phyloP scores from a whole-genome alignment of 495 filamentous ascomycete genomes.

The Lophiotrema nucula region DNA sequence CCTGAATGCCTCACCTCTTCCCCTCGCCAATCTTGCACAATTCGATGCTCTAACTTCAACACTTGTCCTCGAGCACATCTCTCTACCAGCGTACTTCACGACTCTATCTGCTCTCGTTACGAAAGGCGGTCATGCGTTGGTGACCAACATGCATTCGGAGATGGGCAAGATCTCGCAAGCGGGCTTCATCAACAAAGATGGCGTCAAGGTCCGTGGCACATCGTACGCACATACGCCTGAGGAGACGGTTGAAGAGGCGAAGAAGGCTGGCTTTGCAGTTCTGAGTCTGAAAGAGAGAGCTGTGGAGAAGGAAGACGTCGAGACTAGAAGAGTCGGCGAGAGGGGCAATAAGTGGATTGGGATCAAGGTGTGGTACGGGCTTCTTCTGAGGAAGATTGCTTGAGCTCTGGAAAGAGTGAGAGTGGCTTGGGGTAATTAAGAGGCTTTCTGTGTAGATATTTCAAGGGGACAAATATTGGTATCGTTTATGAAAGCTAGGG shows the following conservation, averaged over 20 bases:
- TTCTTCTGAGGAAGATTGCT: conserved; percentile 52
- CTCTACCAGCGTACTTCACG: conserved; percentile 56
- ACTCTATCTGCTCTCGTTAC: conserved; percentile 49
- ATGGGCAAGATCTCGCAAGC: conserved; percentile 66
- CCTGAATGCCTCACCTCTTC: conserved; percentile 13
- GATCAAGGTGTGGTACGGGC: conserved; percentile 63
- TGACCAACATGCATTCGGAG: conserved; percentile 74
- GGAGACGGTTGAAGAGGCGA: conserved; percentile 58
- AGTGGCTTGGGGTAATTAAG: no score
- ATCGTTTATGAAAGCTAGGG: no score
- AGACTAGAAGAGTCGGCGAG: conserved; percentile 47
- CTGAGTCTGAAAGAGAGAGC: conserved; percentile 48
- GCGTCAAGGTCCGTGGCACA: conserved; percentile 57
- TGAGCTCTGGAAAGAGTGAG: conserved; percentile 2
- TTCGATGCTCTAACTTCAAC: conserved; percentile 59
- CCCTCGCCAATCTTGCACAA: conserved; percentile 14
- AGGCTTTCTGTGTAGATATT: no score
- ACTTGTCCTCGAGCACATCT: conserved; percentile 68
- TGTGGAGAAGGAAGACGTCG: conserved; percentile 53
- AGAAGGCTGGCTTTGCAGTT: conserved; percentile 53
- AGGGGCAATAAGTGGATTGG: conserved; percentile 71
- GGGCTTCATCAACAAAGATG: conserved; percentile 60
- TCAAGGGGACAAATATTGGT: no score
- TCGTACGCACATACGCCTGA: conserved; percentile 59
- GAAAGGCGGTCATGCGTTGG: conserved; percentile 54